Evolutionary conservation across 2,329 filamentous ascomycete genomes (phyloP).

Genomic region (Dryadomyces quercivorus): DNA sequence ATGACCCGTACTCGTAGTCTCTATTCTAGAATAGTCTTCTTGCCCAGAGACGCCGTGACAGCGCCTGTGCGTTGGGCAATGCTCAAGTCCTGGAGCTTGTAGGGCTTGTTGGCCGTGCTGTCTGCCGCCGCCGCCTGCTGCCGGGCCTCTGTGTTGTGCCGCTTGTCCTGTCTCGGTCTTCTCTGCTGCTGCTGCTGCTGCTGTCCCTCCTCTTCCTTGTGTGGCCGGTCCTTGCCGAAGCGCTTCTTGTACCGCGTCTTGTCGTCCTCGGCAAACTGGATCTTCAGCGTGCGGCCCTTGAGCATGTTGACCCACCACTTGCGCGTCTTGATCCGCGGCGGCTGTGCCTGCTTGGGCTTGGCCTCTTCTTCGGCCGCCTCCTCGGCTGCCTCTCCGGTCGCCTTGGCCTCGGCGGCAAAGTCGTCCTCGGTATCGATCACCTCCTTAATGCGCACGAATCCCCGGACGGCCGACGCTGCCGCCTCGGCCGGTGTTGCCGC

Average conservation of each 20-base stretch:
- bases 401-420: slow-evolving; percentile 36
- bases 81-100: slow-evolving; percentile 32
- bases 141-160: slow-evolving; percentile 12
- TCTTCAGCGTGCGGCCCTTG: slow-evolving; percentile 66
- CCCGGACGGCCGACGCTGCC: slow-evolving; percentile 65
- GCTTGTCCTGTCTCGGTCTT: slow-evolving; percentile 18
- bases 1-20: no score
- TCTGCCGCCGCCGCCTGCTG: not conserved
- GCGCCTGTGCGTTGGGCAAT: slow-evolving; percentile 60
- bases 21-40: slow-evolving; percentile 72
- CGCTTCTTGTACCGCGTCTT: slow-evolving; percentile 86
- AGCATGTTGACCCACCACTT: slow-evolving; percentile 83
- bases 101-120: slow-evolving; percentile 10
- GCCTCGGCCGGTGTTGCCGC: slow-evolving; percentile 17
- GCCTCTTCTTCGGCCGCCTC: slow-evolving; percentile 22
- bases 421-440: slow-evolving; percentile 50
- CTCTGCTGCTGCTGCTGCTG: slow-evolving; percentile 9
- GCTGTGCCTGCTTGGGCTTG: slow-evolving; percentile 20
- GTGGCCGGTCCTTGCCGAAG: slow-evolving; percentile 61
- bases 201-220: slow-evolving; percentile 17
- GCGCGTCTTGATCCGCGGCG: slow-evolving; percentile 44
- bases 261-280: slow-evolving; percentile 90
- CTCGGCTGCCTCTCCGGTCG: slow-evolving; percentile 24
- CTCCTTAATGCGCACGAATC: slow-evolving; percentile 63
- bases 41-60: slow-evolving; percentile 67